Evolutionary conservation across 75 land plant genomes (phyloP).

Genomic region (Adiantum capillusveneris): DNA sequence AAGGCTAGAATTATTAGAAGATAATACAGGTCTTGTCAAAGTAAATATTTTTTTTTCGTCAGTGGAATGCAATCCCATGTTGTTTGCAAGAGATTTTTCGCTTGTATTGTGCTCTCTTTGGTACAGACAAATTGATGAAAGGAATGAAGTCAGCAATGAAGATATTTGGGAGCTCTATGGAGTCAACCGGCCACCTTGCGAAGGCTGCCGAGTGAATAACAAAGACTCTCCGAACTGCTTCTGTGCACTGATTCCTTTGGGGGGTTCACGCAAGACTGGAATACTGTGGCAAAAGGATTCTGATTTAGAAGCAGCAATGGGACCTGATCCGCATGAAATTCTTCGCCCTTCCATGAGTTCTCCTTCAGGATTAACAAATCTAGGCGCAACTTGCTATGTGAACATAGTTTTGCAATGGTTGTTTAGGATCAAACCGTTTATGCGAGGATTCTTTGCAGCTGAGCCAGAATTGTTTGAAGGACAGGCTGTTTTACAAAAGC

Average conservation of each 20-base stretch:
- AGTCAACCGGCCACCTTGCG: conserved; percentile 59
- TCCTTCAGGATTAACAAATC: conserved; percentile 88
- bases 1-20: background rate
- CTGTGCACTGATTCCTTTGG: conserved; percentile 78
- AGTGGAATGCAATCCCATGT: too few species aligned
- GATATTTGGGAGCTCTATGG: conserved; percentile 60
- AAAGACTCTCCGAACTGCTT: conserved; percentile 92
- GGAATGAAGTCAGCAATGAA: conserved; percentile 43
- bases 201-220: conserved; percentile 74
- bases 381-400: conserved; percentile 99
- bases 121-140: conserved; percentile 65
- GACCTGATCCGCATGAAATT: conserved; percentile 69
- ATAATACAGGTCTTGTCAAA: background rate
- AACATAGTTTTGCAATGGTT: conserved; percentile 94
- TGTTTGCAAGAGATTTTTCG: background rate
- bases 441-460: conserved; percentile 66
- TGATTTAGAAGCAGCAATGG: conserved; percentile 55
- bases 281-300: conserved; percentile 81
- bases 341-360: conserved; percentile 44
- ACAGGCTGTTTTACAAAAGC: conserved; percentile 73
- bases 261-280: conserved; percentile 74
- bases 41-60: background rate
- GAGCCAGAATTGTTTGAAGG: conserved; percentile 60
- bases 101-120: background rate
- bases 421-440: conserved; percentile 76